Base-by-base conservation (phyloP, 192 early-diverging fungal genomes). In the Gorgonomyces haynaldii region DNA sequence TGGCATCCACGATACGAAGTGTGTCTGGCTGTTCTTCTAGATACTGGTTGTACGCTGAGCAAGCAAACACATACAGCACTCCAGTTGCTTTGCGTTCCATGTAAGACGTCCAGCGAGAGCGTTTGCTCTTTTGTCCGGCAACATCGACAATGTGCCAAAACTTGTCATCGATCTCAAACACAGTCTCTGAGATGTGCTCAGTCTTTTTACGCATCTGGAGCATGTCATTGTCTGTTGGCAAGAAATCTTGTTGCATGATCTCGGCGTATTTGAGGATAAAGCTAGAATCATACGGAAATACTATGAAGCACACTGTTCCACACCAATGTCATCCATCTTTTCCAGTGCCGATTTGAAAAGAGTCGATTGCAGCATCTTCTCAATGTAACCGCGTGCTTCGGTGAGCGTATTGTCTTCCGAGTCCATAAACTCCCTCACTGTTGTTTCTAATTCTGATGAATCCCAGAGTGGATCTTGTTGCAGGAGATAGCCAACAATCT, bases 161-260 rank as follows among this genome's bases (percentile, higher is more conserved):
- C 15, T 34, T 34, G 10, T 9, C 10, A 21, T 82, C 65, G 26
- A 85, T 79, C 47, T 72, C 56, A 32, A 85, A 80, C 37, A 62
- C 50, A 25, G 70, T 78, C 53, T 86, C 84, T 5, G 76, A 72
- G n/a, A 86, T 81, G 23, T 71, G 74, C 15, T 80, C 55, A 12
- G 84, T 86, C 61, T 76, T 74, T 17, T 83, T 70, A 45, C 84
- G 66, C 12, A 79, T 67, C 43, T 69, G 65, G 15, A 86, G 56
- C 32, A 86, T 84, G 58, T 86, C 84, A 26, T 74, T 64, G 40
- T 81, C 76, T 21, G 71, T 74, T 3, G 83, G 84, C 9, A 17
- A 6, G 15, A n/a, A 24, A 17, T 52, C 54, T 51, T 52, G 52
- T 65, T 43, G 37, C 54, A 43, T 13, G 38, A 34, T 10, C 53